A percentile compares a stretch with the other conserved stretches of the same genome.
phyloP scores from a whole-genome alignment of 345 rosid species.

The Bruguiera parviflora region DNA sequence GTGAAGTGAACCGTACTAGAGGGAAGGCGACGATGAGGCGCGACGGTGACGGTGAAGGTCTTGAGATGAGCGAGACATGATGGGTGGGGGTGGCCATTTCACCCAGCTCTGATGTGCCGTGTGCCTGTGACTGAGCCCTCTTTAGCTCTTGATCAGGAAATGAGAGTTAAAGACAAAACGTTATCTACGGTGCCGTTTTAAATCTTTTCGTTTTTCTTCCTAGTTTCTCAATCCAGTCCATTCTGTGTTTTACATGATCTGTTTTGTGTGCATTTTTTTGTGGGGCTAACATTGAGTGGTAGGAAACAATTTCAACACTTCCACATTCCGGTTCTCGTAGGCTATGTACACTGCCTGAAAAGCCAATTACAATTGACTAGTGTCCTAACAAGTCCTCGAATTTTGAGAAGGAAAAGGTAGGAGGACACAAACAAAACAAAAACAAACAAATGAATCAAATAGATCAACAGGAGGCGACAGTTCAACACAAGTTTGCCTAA shows the following conservation, averaged over 20 bases:
- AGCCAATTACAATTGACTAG: conserved; percentile 62
- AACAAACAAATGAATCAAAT: not conserved
- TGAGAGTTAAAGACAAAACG: not conserved
- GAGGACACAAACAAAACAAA: not conserved
- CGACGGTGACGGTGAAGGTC: conserved; percentile 19
- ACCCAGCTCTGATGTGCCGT: not conserved
- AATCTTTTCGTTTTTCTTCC: not conserved
- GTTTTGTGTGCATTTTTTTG: not conserved
- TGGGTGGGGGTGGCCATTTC: conserved; percentile 46
- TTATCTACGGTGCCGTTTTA: conserved; percentile 11
- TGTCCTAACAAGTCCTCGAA: conserved; percentile 10
- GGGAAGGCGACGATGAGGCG: conserved; percentile 21
- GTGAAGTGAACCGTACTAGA: conserved; percentile 5
- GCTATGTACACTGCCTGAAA: conserved; percentile 1
- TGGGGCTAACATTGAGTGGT: not conserved
- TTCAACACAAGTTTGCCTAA: not conserved
- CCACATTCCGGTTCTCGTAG: too few species aligned
- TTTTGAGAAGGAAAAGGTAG: not conserved
- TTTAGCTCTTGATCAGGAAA: not conserved
- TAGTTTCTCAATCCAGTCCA: not conserved
- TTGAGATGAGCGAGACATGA: conserved; percentile 51
- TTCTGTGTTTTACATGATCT: too few species aligned
- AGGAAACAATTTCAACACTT: not conserved
- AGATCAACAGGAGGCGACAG: not conserved
- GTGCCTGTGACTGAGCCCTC: not conserved